These are phyloP conservation scores for Dovyalis caffra DNA, from an alignment of 345 rosid species.

Conservation along the genomic window DNA sequence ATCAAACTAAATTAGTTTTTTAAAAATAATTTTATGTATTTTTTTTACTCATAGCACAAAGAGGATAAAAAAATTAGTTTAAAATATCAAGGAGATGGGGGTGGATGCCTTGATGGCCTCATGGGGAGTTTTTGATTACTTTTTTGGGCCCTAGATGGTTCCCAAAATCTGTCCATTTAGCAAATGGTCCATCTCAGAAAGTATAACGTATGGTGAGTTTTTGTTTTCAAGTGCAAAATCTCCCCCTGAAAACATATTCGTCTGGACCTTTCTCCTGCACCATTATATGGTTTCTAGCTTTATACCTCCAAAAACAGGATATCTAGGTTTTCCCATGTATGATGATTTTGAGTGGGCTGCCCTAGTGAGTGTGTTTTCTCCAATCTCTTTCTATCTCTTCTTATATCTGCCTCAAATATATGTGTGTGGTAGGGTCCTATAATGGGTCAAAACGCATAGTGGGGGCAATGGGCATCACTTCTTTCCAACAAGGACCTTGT, in stretches of 20 bases:
- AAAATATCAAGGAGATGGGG: not conserved
- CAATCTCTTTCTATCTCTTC: not conserved
- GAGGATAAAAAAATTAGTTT: no score
- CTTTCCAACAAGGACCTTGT: conserved; percentile 29
- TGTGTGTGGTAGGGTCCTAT: conserved; percentile 15
- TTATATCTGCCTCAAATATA: not conserved
- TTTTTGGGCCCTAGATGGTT: not conserved
- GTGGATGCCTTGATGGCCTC: not conserved
- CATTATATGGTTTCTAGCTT: conserved; percentile 13
- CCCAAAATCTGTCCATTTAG: not conserved
- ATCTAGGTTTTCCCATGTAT: conserved; percentile 26
- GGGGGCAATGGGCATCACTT: conserved; percentile 42
- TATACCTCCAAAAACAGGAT: conserved; percentile 21
- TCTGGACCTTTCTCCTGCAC: conserved; percentile 2
- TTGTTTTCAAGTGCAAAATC: not conserved
- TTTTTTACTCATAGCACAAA: no score
- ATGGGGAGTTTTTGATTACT: not conserved
- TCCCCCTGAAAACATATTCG: not conserved
- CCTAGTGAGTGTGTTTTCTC: not conserved
- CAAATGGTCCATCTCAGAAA: not conserved
- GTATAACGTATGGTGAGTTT: not conserved
- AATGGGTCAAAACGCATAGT: conserved; percentile 23
- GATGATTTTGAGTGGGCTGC: conserved; percentile 26
- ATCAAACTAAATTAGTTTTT: no score
- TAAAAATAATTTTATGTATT: no score